Evolutionary conservation across 495 filamentous ascomycete species (phyloP).

Genomic region (Hyaloscypha finlandica): DNA sequence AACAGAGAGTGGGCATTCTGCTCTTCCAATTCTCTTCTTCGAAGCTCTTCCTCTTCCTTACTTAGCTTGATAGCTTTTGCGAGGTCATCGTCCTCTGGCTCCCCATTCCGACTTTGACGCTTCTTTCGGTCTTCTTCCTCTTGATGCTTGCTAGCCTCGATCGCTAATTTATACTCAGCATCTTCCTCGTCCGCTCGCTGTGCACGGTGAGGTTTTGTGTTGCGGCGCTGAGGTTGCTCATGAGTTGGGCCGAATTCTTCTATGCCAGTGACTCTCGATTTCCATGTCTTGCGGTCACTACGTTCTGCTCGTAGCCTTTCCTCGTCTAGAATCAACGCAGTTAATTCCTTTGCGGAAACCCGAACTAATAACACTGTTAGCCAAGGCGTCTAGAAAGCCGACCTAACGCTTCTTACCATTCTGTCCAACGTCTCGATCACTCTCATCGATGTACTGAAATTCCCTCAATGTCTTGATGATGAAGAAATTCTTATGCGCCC

Average conservation of each 20-base stretch:
- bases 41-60: slow-evolving; percentile 84
- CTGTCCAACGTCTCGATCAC: slow-evolving; percentile 90
- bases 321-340: slow-evolving; percentile 91
- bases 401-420: slow-evolving; percentile 64
- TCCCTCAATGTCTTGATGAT: slow-evolving; percentile 98
- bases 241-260: slow-evolving; percentile 70
- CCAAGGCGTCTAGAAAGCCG: slow-evolving; percentile 12
- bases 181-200: slow-evolving; percentile 78
- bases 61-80: slow-evolving; percentile 96
- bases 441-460: slow-evolving; percentile 94
- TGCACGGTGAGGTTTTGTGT: slow-evolving; percentile 41
- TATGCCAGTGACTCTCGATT: slow-evolving; percentile 89
- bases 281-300: slow-evolving; percentile 92
- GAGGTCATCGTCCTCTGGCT: slow-evolving; percentile 66
- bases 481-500: slow-evolving; percentile 97
- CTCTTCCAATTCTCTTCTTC: slow-evolving; percentile 86
- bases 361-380: slow-evolving; percentile 63
- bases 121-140: slow-evolving; percentile 89
- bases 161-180: slow-evolving; percentile 85
- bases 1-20: slow-evolving; percentile 85
- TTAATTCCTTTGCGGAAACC: slow-evolving; percentile 94
- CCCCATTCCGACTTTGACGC: slow-evolving; percentile 68
- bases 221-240: slow-evolving; percentile 46
- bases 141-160: slow-evolving; percentile 95
- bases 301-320: slow-evolving; percentile 90